A percentile compares a stretch with the other conserved stretches of the same genome.
These are phyloP conservation scores for Blepharisma undulans DNA, from an alignment of 169 alveolate species.

Conservation along the genomic window DNA sequence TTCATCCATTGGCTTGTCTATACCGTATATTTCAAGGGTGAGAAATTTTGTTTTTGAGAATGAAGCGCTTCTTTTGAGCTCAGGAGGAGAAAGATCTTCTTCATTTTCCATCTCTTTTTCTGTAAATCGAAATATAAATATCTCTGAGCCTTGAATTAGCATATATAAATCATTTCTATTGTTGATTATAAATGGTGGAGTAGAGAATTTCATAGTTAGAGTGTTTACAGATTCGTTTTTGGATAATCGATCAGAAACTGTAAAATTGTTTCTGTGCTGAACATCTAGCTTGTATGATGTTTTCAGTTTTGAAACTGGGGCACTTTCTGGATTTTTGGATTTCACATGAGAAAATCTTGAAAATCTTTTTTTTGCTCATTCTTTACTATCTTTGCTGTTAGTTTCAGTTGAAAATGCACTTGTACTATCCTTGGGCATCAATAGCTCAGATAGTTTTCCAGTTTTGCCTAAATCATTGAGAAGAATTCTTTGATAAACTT, in stretches of 20 bases:
- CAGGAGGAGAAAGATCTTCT: neutral
- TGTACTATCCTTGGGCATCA: neutral
- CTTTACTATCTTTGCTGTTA: neutral
- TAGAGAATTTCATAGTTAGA: neutral
- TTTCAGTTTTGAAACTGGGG: neutral
- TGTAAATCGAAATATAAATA: neutral
- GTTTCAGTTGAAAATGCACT: neutral
- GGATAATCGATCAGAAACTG: neutral
- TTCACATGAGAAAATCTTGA: neutral
- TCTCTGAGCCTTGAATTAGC: neutral
- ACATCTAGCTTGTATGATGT: neutral
- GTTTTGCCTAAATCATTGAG: neutral
- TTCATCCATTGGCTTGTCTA: neutral
- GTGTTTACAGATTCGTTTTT: neutral
- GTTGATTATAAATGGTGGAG: conserved; percentile 6
- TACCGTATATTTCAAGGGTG: neutral
- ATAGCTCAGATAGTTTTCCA: neutral
- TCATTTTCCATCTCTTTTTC: neutral
- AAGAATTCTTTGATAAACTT: conserved; percentile 7
- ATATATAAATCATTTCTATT: neutral
- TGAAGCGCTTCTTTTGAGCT: neutral
- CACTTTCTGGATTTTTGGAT: neutral
- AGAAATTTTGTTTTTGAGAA: neutral
- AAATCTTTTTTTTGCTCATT: neutral
- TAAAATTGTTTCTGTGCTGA: neutral